phyloP scores from a whole-genome alignment of 495 filamentous ascomycete genomes.

The Gamarada debralockiae region DNA sequence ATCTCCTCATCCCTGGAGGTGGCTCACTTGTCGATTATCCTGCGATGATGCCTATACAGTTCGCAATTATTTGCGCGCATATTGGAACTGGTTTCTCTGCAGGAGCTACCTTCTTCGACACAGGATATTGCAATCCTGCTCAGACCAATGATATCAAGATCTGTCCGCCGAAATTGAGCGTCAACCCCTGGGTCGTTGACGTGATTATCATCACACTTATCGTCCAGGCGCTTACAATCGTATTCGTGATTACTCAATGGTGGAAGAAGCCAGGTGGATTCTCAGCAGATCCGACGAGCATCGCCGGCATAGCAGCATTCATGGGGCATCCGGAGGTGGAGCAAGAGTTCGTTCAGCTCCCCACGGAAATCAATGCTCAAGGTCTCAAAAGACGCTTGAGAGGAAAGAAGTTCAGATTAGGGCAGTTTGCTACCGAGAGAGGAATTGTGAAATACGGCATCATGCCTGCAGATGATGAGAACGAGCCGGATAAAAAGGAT shows the following conservation, averaged over 20 bases:
- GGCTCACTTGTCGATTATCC: too few relatives aligned
- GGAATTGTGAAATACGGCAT: conserved; percentile 24
- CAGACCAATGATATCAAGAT: conserved; percentile 3
- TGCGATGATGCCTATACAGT: conserved; percentile 5
- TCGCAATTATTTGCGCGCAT: conserved; percentile 17
- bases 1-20: conserved; percentile 14
- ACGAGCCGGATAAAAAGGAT: conserved; percentile 1
- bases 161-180: conserved; percentile 22
- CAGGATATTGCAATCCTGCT: conserved; percentile 18
- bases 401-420: conserved; percentile 22
- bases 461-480: conserved; percentile 19
- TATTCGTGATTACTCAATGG: too few relatives aligned
- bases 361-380: conserved; percentile 18
- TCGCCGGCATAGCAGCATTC: conserved; percentile 26
- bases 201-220: conserved; percentile 18
- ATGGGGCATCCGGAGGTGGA: conserved; percentile 31
- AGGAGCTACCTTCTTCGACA: conserved; percentile 24
- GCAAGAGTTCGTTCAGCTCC: conserved; percentile 16
- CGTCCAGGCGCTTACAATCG: too few relatives aligned
- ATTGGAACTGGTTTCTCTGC: conserved; percentile 22
- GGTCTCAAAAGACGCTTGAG: conserved; percentile 18
- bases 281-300: conserved; percentile 27
- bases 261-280: too few relatives aligned
- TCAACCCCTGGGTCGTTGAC: conserved; percentile 23
- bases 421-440: conserved; percentile 14